Conservation (phyloP, 306 rosid genomes). For the Gynostemma pentaphyllum region DNA sequence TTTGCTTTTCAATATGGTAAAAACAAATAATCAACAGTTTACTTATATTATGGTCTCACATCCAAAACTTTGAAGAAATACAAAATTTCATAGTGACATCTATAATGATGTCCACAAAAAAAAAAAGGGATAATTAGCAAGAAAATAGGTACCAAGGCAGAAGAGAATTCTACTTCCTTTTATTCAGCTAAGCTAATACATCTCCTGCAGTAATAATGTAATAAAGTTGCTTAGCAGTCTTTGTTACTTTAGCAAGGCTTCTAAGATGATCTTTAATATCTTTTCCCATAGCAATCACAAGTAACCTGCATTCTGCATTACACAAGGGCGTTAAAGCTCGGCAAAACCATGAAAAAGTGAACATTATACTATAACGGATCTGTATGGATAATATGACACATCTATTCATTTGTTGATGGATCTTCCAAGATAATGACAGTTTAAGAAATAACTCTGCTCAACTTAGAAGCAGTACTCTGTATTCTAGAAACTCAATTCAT, state of each 20-base stretch:
- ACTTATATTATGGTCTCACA: background rate
- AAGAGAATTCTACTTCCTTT: background rate
- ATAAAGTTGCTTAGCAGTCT: constrained; percentile 54
- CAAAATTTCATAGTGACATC: background rate
- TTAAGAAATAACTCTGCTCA: too few relatives aligned
- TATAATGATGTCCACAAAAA: background rate
- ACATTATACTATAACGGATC: too few relatives aligned
- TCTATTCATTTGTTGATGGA: too few relatives aligned
- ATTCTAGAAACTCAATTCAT: too few relatives aligned
- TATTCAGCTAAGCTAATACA: background rate
- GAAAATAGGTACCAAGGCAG: background rate
- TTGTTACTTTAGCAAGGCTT: constrained; percentile 41
- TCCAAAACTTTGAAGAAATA: background rate
- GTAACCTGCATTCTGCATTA: constrained; percentile 44
- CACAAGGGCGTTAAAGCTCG: background rate
- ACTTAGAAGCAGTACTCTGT: too few relatives aligned
- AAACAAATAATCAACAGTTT: background rate
- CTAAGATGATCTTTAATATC: constrained; percentile 43
- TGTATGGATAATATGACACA: too few relatives aligned
- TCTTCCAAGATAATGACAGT: too few relatives aligned
- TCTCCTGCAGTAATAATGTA: constrained; percentile 27
- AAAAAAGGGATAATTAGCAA: background rate
- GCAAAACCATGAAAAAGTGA: background rate
- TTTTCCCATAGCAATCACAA: constrained; percentile 45
- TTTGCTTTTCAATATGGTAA: background rate